These are phyloP conservation scores for Penicillium sp. DNA, from an alignment of 2,329 filamentous ascomycete genomes.

Conservation along the genomic window DNA sequence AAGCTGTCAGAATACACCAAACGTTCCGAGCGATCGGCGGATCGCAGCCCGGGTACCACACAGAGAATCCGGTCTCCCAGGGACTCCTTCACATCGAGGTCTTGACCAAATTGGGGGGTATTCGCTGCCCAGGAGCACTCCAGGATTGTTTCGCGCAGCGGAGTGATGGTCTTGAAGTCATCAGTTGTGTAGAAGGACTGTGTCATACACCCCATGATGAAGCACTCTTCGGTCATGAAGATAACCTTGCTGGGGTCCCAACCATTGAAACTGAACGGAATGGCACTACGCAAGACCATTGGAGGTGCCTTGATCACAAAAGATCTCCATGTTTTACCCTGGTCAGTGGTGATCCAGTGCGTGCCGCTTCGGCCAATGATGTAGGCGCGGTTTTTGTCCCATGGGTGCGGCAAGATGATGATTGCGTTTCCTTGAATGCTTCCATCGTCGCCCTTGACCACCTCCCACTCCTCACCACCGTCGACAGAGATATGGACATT, in stretches of 20 bases:
- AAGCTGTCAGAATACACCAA: constrained; percentile 80
- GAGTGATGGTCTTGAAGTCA: constrained; percentile 71
- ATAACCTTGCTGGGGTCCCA: constrained; percentile 81
- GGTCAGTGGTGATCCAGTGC: constrained; percentile 83
- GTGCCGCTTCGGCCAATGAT: constrained; percentile 67
- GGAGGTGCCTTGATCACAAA: constrained; percentile 66
- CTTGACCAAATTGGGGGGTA: constrained; percentile 63
- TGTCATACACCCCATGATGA: constrained; percentile 63
- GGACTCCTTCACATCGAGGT: constrained; percentile 58
- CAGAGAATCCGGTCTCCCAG: constrained; percentile 76
- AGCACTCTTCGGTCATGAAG: constrained; percentile 73
- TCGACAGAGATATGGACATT: constrained; percentile 76
- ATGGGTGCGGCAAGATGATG: constrained; percentile 73
- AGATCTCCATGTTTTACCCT: constrained; percentile 75
- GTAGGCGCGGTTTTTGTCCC: constrained; percentile 76
- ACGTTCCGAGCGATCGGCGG: constrained; percentile 71
- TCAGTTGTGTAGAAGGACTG: constrained; percentile 74
- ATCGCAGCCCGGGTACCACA: constrained; percentile 72
- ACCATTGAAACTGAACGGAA: constrained; percentile 75
- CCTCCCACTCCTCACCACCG: constrained; percentile 75
- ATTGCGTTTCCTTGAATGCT: constrained; percentile 49
- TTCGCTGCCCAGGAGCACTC: constrained; percentile 88
- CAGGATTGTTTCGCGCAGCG: constrained; percentile 66
- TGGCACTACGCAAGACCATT: constrained; percentile 44
- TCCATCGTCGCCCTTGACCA: constrained; percentile 62